Base-by-base conservation (phyloP, 257 asterid species). In the Solanum corneliomulleri region DNA sequence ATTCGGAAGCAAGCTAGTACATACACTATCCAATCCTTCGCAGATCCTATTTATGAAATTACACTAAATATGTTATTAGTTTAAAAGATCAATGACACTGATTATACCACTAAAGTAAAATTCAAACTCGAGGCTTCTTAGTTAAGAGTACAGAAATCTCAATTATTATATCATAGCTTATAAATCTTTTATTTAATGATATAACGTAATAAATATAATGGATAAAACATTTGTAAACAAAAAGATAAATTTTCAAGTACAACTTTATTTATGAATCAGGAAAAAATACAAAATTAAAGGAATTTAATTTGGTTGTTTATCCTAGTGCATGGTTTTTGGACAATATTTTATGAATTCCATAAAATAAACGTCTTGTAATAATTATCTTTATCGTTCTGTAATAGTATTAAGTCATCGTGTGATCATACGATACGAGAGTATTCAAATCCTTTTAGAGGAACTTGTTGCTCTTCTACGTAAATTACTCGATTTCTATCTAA, bases 41-140 rank as follows among this genome's bases (percentile, higher is more conserved):
- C 2, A 52, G 23, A 39, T 39, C 62, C 9, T 15, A 16, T 0
- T 52, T 52, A 6, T 52, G 23, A 52, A 9, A 52, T 52, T 52
- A 52, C 10, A 16, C 0, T 16, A 3, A 3, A 6, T 52, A 52
- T 16, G 9, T 16, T 52, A 52, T 16, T 52, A 52, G 23, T 52
- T 52, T 52, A 52, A 52, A 52, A 52, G 60, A 52, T 47, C 20
- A 13, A 47, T 13, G 18, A 13, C 7, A 47, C 56, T 47, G 20
- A 47, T 47, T 47, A 49, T 16, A 49, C 15, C 3, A 6, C 60
- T 52, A 14, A 14, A 14, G 56, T 47, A 47, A 47, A 4, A 52
- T 52, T 52, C 1, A 18, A 56, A 56, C 0, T 56, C 4, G 0
- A 56, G n/a, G 20, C 0, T 0, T 56, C 11, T 7, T 18, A 56